Evolutionary conservation across 495 filamentous ascomycete species (phyloP).

Genomic region (Penicillium paradoxum): DNA sequence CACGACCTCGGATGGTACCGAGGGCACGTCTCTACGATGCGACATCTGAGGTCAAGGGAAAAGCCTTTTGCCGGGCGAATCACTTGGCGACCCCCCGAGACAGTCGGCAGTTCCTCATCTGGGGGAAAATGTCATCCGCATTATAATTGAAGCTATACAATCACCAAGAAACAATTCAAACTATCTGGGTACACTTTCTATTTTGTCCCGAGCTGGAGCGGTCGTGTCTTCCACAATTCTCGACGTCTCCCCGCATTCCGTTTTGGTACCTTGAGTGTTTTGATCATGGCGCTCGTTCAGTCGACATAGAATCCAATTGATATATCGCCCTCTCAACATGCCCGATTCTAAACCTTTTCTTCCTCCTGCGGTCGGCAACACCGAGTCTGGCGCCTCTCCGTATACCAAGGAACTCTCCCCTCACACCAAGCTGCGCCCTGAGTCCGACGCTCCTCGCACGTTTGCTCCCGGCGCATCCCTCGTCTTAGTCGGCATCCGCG

Average conservation of each 20-base stretch:
- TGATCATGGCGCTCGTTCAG: constrained; percentile 2
- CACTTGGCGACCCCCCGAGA: neutral
- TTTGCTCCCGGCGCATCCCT: constrained; percentile 66
- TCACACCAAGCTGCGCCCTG: constrained; percentile 30
- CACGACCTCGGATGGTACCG: neutral
- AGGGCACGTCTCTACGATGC: neutral
- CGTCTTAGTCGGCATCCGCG: constrained; percentile 70
- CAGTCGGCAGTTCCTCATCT: neutral
- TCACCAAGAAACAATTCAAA: too few relatives aligned
- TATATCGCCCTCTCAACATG: neutral
- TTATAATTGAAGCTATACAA: neutral
- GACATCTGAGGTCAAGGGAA: neutral
- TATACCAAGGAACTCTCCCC: constrained; percentile 1
- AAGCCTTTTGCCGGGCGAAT: neutral
- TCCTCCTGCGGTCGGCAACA: neutral
- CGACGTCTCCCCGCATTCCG: neutral
- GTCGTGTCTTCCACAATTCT: neutral
- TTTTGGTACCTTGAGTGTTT: neutral
- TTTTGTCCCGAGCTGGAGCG: too few relatives aligned
- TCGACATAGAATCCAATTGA: constrained; percentile 2
- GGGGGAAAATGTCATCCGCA: neutral
- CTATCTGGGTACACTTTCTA: too few relatives aligned
- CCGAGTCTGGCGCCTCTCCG: neutral
- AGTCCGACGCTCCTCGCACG: constrained; percentile 44
- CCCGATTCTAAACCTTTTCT: neutral